Conservation (phyloP, 371 early-diverging fungal genomes). For the Zancudomyces culisetae region DNA sequence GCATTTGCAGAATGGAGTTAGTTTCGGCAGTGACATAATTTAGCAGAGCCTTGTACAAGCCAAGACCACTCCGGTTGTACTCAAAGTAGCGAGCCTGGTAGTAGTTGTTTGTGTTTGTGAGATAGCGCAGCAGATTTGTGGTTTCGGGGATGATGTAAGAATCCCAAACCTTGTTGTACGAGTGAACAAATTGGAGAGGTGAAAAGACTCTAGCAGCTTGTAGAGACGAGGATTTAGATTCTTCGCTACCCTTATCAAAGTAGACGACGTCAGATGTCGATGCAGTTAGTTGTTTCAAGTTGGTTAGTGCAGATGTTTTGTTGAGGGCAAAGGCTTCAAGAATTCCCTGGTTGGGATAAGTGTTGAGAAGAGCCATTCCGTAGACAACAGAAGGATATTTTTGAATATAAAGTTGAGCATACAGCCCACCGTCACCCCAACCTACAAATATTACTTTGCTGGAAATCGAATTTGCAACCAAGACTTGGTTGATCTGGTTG, state of each 20-base stretch:
- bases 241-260: conserved; percentile 11
- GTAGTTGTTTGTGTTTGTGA: conserved; percentile 20
- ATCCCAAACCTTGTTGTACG: conserved; percentile 12
- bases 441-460: conserved; percentile 20
- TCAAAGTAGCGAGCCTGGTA: conserved; percentile 27
- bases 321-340: conserved; percentile 23
- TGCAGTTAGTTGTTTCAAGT: conserved; percentile 14
- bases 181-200: conserved; percentile 18
- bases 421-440: conserved; percentile 26
- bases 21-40: conserved; percentile 9
- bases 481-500: conserved; percentile 19
- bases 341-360: conserved; percentile 20
- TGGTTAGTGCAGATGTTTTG: conserved; percentile 18
- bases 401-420: conserved; percentile 25
- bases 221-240: conserved; percentile 6
- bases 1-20: conserved; percentile 13
- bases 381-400: conserved; percentile 15
- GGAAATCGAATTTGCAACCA: conserved; percentile 13
- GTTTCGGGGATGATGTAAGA: conserved; percentile 11
- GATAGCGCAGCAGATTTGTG: conserved; percentile 12
- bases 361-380: conserved; percentile 22
- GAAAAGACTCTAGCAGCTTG: conserved; percentile 16
- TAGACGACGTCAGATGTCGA: background rate
- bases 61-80: conserved; percentile 20
- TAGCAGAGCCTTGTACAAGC: conserved; percentile 16